A percentile compares a stretch with the other conserved stretches of the same genome.
Conservation (phyloP, 2,329 filamentous ascomycete species). For the Hirsutella rhossiliensis region DNA sequence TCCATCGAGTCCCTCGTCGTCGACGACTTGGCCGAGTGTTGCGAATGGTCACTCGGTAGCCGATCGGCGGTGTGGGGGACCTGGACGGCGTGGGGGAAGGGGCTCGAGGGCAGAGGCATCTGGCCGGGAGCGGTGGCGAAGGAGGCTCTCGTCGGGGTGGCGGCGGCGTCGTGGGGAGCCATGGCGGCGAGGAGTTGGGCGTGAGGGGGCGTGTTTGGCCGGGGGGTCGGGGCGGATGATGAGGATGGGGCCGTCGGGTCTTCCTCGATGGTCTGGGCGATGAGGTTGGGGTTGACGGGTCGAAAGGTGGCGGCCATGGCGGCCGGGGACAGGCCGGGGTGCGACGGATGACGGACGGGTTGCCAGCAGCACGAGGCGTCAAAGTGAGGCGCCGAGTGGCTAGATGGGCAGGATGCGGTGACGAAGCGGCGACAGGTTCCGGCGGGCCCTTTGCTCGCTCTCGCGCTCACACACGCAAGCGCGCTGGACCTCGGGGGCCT, state of each 20-base stretch:
- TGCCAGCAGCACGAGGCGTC: neutral
- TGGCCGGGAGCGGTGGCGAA: slow-evolving; percentile 36
- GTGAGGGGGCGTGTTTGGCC: slow-evolving; percentile 23
- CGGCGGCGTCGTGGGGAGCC: slow-evolving; percentile 30
- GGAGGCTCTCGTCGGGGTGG: slow-evolving; percentile 50
- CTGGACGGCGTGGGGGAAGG: slow-evolving; percentile 38
- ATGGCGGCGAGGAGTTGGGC: slow-evolving; percentile 11
- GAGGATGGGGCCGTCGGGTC: slow-evolving; percentile 18
- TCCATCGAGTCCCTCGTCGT: slow-evolving; percentile 47
- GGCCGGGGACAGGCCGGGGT: slow-evolving; percentile 2
- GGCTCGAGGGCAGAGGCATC: slow-evolving; percentile 39
- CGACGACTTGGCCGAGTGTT: slow-evolving; percentile 46
- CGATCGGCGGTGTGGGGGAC: slow-evolving; percentile 32
- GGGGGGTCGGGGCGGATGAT: slow-evolving; percentile 13
- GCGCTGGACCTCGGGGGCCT: neutral
- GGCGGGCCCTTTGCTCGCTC: neutral
- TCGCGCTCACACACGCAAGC: neutral
- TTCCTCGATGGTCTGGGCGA: slow-evolving; percentile 18
- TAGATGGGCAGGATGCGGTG: neutral
- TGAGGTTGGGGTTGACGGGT: slow-evolving; percentile 31
- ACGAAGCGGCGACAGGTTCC: neutral
- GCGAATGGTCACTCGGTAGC: slow-evolving; percentile 36
- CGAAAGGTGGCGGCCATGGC: slow-evolving; percentile 36
- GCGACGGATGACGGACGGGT: neutral
- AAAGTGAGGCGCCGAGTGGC: neutral